Evolutionary conservation across 2,329 filamentous ascomycete genomes (phyloP).

Genomic region (Eutypa lata): DNA sequence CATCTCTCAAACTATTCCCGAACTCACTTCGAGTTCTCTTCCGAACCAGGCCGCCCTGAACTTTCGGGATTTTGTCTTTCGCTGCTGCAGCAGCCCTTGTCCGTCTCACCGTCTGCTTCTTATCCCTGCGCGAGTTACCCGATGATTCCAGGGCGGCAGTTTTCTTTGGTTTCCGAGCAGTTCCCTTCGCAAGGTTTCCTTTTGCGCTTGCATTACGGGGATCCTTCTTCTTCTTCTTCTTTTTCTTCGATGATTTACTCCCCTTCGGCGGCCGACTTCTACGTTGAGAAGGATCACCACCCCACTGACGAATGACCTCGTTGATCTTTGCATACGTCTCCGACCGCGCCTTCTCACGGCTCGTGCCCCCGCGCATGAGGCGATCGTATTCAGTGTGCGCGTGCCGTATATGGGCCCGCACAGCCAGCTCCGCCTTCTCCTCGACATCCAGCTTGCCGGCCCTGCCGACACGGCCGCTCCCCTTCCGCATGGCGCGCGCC

Average conservation of each 20-base stretch:
- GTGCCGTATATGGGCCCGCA: slow-evolving; percentile 48
- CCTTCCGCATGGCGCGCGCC: slow-evolving; percentile 41
- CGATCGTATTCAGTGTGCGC: slow-evolving; percentile 44
- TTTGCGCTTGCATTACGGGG: not conserved
- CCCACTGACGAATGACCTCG: slow-evolving; percentile 10
- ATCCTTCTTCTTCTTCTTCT: not conserved
- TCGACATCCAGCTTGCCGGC: slow-evolving; percentile 34
- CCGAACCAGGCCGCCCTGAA: not conserved
- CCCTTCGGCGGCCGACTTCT: not conserved
- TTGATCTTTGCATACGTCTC: slow-evolving; percentile 1
- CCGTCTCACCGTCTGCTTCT: not conserved
- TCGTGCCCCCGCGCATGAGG: slow-evolving; percentile 23
- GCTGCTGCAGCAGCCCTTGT: not conserved
- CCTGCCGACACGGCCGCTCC: slow-evolving; percentile 45
- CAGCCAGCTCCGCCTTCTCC: slow-evolving; percentile 41
- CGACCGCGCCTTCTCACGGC: slow-evolving; percentile 3
- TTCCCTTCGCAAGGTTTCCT: not conserved
- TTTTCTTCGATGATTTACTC: not conserved
- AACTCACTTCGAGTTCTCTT: not conserved
- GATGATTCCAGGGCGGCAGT: no score
- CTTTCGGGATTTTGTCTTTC: not conserved
- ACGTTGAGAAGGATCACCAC: not conserved
- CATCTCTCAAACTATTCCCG: not conserved
- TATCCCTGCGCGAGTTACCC: not conserved
- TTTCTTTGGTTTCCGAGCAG: not conserved